phyloP scores from a whole-genome alignment of 345 rosid species.

The Salix exigua region DNA sequence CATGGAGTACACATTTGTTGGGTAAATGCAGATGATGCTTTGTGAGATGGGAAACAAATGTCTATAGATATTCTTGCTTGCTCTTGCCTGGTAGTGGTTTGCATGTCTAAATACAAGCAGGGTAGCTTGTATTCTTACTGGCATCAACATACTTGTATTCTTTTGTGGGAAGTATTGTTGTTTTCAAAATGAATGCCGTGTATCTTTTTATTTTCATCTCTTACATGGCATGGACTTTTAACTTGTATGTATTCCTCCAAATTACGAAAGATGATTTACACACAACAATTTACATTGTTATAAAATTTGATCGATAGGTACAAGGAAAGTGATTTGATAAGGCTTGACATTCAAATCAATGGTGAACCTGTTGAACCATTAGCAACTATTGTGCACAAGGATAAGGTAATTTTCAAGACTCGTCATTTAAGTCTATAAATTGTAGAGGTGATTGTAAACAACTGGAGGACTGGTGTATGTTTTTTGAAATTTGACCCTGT shows the following conservation, averaged over 20 bases:
- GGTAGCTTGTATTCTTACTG: not conserved
- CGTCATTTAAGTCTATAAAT: not conserved
- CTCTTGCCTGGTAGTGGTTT: not conserved
- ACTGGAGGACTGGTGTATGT: not conserved
- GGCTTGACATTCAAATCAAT: constrained; percentile 88
- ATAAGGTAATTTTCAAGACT: constrained; percentile 52
- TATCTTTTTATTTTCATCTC: not conserved
- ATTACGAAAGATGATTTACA: not conserved
- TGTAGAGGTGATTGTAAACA: not conserved
- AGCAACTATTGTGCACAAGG: constrained; percentile 89
- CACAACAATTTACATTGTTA: not conserved
- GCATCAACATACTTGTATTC: not conserved
- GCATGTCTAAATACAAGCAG: not conserved
- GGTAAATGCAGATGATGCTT: constrained; percentile 45
- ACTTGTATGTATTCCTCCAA: not conserved
- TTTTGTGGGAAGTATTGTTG: not conserved
- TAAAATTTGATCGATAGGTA: constrained; percentile 46
- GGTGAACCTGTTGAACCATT: constrained; percentile 84
- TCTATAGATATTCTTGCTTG: not conserved
- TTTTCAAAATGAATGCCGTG: not conserved
- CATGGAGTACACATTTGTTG: constrained; percentile 87
- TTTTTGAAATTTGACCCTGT: not conserved
- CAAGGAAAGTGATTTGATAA: constrained; percentile 72
- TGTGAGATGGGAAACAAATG: not conserved
- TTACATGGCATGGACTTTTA: not conserved